Percentiles rank a stretch among this genome's conserved stretches.
Conservation (phyloP, 2,329 filamentous ascomycete species). For the Penicillium sp. region DNA sequence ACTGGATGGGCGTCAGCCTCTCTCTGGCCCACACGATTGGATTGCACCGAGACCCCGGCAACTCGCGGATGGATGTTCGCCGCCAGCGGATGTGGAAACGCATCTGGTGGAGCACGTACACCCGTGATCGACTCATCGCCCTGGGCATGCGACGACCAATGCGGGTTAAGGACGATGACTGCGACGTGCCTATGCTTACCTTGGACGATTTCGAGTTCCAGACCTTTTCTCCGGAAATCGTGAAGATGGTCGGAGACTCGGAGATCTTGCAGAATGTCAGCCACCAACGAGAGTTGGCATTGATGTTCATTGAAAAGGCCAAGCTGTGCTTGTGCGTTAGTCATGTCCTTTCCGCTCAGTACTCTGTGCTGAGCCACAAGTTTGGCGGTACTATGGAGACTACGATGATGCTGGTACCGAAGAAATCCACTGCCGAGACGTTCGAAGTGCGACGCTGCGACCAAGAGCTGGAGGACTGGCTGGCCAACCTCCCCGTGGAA, state of each 20-base stretch:
- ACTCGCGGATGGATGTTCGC: constrained; percentile 70
- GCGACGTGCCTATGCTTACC: constrained; percentile 86
- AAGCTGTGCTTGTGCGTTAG: constrained; percentile 88
- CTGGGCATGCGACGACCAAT: constrained; percentile 92
- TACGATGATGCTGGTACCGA: constrained; percentile 87
- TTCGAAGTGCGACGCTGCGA: constrained; percentile 80
- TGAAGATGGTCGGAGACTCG: constrained; percentile 69
- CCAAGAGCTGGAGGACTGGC: constrained; percentile 75
- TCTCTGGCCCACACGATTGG: constrained; percentile 93
- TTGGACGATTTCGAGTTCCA: constrained; percentile 82
- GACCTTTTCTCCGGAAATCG: constrained; percentile 66
- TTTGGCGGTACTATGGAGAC: constrained; percentile 71
- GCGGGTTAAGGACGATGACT: constrained; percentile 89
- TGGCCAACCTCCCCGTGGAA: constrained; percentile 67
- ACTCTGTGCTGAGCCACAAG: constrained; percentile 84
- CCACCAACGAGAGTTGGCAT: constrained; percentile 76
- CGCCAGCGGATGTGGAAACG: constrained; percentile 88
- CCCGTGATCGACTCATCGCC: constrained; percentile 89
- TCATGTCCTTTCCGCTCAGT: constrained; percentile 85
- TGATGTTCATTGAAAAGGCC: constrained; percentile 89
- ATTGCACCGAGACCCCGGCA: constrained; percentile 80
- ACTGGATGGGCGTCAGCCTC: constrained; percentile 97
- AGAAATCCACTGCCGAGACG: constrained; percentile 80
- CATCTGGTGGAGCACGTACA: constrained; percentile 98
- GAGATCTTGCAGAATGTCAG: constrained; percentile 68